Evolutionary conservation across 306 rosid species (phyloP).

Genomic region (Glycine latifolia): DNA sequence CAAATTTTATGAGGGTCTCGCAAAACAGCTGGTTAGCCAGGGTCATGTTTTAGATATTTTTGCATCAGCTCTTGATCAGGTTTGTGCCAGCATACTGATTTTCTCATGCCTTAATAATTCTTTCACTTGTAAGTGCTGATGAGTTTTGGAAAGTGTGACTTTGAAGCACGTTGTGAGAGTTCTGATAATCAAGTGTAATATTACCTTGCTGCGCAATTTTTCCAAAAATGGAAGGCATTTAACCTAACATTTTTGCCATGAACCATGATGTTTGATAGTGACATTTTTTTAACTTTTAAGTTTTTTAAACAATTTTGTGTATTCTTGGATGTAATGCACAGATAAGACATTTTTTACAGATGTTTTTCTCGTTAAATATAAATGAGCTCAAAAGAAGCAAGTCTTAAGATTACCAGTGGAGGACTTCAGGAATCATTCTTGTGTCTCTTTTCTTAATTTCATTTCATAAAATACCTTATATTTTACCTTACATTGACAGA

Average conservation of each 20-base stretch:
- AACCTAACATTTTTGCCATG: not conserved
- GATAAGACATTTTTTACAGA: not conserved
- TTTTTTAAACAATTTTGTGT: not conserved
- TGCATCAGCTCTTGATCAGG: slow-evolving; percentile 99
- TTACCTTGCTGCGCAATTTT: slow-evolving; percentile 17
- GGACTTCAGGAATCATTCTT: not conserved
- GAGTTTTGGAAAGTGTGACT: slow-evolving; percentile 7
- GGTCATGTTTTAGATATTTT: slow-evolving; percentile 88
- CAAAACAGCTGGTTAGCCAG: slow-evolving; percentile 86
- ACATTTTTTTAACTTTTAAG: not conserved
- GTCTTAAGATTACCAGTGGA: not conserved
- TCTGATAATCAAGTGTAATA: slow-evolving; percentile 23
- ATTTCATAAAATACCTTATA: not conserved
- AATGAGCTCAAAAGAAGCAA: slow-evolving; percentile 5
- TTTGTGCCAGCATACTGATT: slow-evolving; percentile 41
- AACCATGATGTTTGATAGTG: not conserved
- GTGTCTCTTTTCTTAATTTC: not conserved
- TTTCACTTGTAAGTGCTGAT: slow-evolving; percentile 25
- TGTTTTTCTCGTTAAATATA: not conserved
- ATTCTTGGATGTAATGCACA: slow-evolving; percentile 16
- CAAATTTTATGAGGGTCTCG: slow-evolving; percentile 79
- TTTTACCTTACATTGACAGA: slow-evolving; percentile 2
- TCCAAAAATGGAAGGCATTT: not conserved
- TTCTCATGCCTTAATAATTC: slow-evolving; percentile 31
- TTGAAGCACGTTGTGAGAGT: slow-evolving; percentile 23